Evolutionary conservation across 2,329 filamentous ascomycete genomes (phyloP).

Genomic region (Amphichorda felina): DNA sequence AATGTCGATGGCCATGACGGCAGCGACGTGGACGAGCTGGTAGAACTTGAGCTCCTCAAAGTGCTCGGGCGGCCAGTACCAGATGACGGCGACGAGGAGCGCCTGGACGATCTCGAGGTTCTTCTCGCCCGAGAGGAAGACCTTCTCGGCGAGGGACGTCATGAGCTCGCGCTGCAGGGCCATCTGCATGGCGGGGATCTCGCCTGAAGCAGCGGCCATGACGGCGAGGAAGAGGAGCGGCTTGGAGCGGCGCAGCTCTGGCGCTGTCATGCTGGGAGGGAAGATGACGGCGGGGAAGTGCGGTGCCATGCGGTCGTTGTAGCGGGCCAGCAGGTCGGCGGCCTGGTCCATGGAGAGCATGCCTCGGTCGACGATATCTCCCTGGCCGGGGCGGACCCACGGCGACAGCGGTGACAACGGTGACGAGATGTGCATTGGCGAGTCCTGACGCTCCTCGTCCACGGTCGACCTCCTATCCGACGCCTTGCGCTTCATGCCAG

Average conservation of each 20-base stretch:
- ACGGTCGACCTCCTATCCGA: constrained; percentile 9
- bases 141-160: constrained; percentile 59
- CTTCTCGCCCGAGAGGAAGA: constrained; percentile 68
- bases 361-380: constrained; percentile 47
- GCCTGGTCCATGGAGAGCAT: constrained; percentile 45
- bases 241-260: constrained; percentile 43
- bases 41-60: constrained; percentile 86
- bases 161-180: constrained; percentile 58
- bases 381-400: constrained; percentile 11
- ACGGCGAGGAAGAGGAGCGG: constrained; percentile 61
- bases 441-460: constrained; percentile 1
- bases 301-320: constrained; percentile 45
- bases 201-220: constrained; percentile 52
- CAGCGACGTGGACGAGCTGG: constrained; percentile 70
- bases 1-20: constrained; percentile 73
- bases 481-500: constrained; percentile 19
- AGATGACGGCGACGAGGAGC: constrained; percentile 62
- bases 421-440: not conserved
- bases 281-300: constrained; percentile 55
- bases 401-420: not conserved
- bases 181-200: constrained; percentile 43
- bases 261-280: constrained; percentile 36
- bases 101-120: constrained; percentile 74
- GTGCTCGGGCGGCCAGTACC: constrained; percentile 75
- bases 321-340: constrained; percentile 41